A percentile compares a stretch with the other conserved stretches of the same genome.
Conservation (phyloP, 1,284 basidiomycete genomes). For the Pseudozyma sp. region DNA sequence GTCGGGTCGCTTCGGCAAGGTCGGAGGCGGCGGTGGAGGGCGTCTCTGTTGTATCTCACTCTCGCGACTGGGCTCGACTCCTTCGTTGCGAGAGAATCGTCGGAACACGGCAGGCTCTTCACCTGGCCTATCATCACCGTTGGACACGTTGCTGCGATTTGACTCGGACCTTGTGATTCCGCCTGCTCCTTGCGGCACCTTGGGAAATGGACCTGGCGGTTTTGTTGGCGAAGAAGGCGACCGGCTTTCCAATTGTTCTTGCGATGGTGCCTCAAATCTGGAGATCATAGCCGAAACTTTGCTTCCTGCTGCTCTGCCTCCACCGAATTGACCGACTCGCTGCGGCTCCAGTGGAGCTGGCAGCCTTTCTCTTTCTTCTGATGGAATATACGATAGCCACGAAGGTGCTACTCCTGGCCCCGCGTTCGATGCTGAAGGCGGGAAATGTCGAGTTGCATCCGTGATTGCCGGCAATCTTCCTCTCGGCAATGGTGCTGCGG, state of each 20-base stretch:
- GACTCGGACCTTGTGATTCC: neutral
- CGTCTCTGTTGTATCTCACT: conserved; percentile 9
- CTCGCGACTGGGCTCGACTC: neutral
- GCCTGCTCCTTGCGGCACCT: neutral
- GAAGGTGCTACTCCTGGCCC: conserved; percentile 29
- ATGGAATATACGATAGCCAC: conserved; percentile 49
- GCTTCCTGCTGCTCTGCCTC: conserved; percentile 16
- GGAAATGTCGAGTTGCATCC: conserved; percentile 61
- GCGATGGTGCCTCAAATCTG: conserved; percentile 28
- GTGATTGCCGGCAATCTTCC: conserved; percentile 58
- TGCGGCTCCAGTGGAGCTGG: conserved; percentile 39
- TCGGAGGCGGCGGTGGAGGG: conserved; percentile 31
- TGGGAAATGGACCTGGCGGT: neutral
- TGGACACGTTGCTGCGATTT: conserved; percentile 2
- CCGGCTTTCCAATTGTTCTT: conserved; percentile 1
- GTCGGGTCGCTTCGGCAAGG: conserved; percentile 8
- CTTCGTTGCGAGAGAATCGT: conserved; percentile 21
- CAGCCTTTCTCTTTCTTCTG: conserved; percentile 35
- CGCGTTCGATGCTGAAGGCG: conserved; percentile 38
- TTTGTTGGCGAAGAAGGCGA: conserved; percentile 11
- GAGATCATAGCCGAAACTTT: conserved; percentile 51
- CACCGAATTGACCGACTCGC: conserved; percentile 1
- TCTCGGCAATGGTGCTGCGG: conserved; percentile 51
- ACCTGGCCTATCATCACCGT: neutral
- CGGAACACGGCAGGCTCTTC: conserved; percentile 21